These are phyloP conservation scores for Irpex lacteus DNA, from an alignment of 1,284 basidiomycete genomes.

Conservation along the genomic window DNA sequence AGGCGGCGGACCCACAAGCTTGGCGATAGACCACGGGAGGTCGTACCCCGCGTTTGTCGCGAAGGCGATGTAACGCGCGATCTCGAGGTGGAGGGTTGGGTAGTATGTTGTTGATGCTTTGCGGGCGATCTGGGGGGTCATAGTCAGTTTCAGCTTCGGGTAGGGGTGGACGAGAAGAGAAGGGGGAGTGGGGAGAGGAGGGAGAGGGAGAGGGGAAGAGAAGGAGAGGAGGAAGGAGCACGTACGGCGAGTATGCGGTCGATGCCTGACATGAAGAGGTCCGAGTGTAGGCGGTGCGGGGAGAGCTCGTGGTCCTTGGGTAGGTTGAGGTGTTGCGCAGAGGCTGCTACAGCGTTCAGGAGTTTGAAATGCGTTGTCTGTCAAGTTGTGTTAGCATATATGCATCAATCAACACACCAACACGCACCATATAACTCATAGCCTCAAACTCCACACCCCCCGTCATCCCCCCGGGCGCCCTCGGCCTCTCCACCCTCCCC, in stretches of 20 bases:
- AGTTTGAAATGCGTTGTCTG: constrained; percentile 85
- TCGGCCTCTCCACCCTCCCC: constrained; percentile 81
- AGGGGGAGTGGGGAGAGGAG: no score
- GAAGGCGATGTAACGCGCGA: constrained; percentile 78
- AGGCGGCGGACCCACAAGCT: constrained; percentile 71
- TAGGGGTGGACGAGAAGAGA: no score
- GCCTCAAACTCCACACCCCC: constrained; percentile 98
- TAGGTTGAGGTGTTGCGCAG: constrained; percentile 60
- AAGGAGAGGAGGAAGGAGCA: constrained; percentile 5
- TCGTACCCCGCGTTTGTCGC: constrained; percentile 63
- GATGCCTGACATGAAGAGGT: constrained; percentile 83
- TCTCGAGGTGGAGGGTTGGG: constrained; percentile 87
- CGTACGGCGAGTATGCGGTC: constrained; percentile 77
- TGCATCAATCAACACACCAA: no score
- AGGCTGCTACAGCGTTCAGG: constrained; percentile 72
- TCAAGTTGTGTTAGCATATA: no score
- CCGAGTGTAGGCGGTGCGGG: no score
- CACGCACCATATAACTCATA: constrained; percentile 87
- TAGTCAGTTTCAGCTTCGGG: background rate
- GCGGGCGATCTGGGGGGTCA: constrained; percentile 68
- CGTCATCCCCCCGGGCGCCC: constrained; percentile 96
- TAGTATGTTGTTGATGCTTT: constrained; percentile 94
- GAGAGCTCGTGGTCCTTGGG: no score
- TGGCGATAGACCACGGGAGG: constrained; percentile 71
- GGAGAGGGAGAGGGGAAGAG: background rate